phyloP scores from a whole-genome alignment of 2,329 filamentous ascomycete species.

The Monilinia fructicola region DNA sequence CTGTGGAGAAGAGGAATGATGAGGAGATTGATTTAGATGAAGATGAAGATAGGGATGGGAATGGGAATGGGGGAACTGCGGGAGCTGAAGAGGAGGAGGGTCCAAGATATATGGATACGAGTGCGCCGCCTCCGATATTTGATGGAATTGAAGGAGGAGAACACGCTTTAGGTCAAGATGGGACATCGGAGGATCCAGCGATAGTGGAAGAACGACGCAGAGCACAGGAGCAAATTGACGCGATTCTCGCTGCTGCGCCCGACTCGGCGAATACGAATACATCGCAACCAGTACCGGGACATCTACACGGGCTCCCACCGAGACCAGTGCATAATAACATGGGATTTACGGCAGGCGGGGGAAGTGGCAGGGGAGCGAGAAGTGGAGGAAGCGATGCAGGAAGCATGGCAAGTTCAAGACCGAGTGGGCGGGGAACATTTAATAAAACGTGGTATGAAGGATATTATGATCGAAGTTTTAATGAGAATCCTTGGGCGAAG shows the following conservation, averaged over 20 bases:
- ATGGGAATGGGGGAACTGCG: neutral
- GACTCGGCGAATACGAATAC: slow-evolving; percentile 23
- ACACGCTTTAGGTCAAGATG: slow-evolving; percentile 8
- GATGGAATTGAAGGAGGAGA: slow-evolving; percentile 12
- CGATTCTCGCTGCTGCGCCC: slow-evolving; percentile 29
- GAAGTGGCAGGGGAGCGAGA: slow-evolving; percentile 5
- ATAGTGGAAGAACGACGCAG: slow-evolving; percentile 28
- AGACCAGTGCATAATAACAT: slow-evolving; percentile 20
- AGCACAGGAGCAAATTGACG: slow-evolving; percentile 37
- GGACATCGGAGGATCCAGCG: slow-evolving; percentile 21
- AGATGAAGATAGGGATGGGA: slow-evolving; percentile 23
- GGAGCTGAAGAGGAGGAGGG: slow-evolving; percentile 24
- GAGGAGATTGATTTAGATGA: slow-evolving; percentile 34
- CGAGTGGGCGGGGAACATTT: slow-evolving; percentile 36
- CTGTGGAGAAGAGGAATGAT: slow-evolving; percentile 25
- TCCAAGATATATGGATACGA: slow-evolving; percentile 35
- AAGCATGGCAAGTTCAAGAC: slow-evolving; percentile 26
- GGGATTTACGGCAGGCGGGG: slow-evolving; percentile 28
- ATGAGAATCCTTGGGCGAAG: slow-evolving; percentile 70
- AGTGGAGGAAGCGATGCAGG: slow-evolving; percentile 23
- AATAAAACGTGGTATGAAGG: slow-evolving; percentile 59
- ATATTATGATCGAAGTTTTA: slow-evolving; percentile 68
- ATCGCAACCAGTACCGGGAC: neutral
- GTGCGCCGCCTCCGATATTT: slow-evolving; percentile 40
- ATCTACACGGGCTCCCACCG: slow-evolving; percentile 24